Evolutionary conservation across 768 basidiomycete genomes (phyloP), one percentile per base, ranked within the genome.

Genomic region (Suillus placidus): DNA sequence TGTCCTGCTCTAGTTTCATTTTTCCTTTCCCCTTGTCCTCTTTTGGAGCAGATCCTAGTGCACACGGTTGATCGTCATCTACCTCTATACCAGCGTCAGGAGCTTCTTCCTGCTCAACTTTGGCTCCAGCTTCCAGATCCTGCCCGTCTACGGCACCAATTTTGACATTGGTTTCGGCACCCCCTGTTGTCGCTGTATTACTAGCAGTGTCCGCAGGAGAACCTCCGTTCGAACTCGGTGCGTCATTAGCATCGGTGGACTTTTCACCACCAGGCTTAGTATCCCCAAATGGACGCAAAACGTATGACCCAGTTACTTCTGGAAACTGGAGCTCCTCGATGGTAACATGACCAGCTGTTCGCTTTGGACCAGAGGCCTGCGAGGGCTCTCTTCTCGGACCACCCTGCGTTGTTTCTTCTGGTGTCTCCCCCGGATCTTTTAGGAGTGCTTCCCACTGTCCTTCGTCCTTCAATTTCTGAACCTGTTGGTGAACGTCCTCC

Each of bases 401-500:
- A 14, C n/a, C 37, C 23, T 38, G 35, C 23, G 2, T 23, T 14
- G 14, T 37, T 38, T 57, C 35, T 23, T 35, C 35, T 16, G 6
- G 7, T 38, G 38, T 26, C 23, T 9, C 56, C 0, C 0, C 2
- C 14, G 14, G n/a, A 7, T 16, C 56, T 23, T 57, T 16, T 4
- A 57, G 3, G 6, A 76, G 16, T 49, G 57, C 66, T 6, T 65
- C 34, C 73, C 71, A 73, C 40, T 66, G 55, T 13, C 73, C 72
- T 0, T 65, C 66, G 37, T 71, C 64, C 26, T 76, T 74, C 23
- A 74, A 35, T 10, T 64, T 55, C 56, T 64, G 45, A 20, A 71
- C 42, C 13, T 76, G 70, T 60, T 71, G 67, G 7, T 68, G 54
- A 23, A 74, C 64, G 12, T 79, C 77, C 4, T 77, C 74, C 13